phyloP scores from a whole-genome alignment of 768 basidiomycete species.

The Pulveroboletus frians region DNA sequence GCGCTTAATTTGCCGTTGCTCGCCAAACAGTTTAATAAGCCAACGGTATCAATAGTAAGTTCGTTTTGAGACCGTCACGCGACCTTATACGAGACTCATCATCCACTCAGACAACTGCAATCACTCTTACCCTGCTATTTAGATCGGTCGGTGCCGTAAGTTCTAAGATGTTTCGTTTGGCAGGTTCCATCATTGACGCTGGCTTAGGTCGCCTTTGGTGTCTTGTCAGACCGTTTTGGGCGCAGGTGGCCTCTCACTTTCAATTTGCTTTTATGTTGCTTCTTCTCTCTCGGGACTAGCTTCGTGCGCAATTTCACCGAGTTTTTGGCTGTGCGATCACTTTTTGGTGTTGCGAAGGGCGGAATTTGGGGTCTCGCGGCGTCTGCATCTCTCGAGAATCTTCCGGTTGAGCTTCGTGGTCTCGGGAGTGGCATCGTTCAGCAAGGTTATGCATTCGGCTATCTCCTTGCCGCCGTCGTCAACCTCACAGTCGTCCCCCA shows the following conservation, averaged over 20 bases:
- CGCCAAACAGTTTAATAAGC: slow-evolving; percentile 43
- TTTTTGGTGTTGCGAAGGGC: slow-evolving; percentile 88
- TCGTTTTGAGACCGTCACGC: background rate
- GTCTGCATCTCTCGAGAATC: slow-evolving; percentile 81
- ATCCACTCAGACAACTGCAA: slow-evolving; percentile 57
- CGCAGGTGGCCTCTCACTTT: slow-evolving; percentile 87
- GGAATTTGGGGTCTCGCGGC: slow-evolving; percentile 86
- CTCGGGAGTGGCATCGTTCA: slow-evolving; percentile 83
- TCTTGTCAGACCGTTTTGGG: slow-evolving; percentile 82
- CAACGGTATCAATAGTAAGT: slow-evolving; percentile 42
- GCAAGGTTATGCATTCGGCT: slow-evolving; percentile 89
- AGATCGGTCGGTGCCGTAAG: slow-evolving; percentile 69
- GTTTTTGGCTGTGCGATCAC: slow-evolving; percentile 75
- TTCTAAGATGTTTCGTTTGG: background rate
- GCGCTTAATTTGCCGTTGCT: slow-evolving; percentile 51
- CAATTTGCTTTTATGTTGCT: slow-evolving; percentile 66
- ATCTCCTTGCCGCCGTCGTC: slow-evolving; percentile 78
- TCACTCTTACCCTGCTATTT: slow-evolving; percentile 89
- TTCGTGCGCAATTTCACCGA: slow-evolving; percentile 71
- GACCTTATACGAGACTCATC: background rate
- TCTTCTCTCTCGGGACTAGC: slow-evolving; percentile 74
- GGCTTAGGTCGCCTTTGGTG: slow-evolving; percentile 62
- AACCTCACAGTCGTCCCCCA: slow-evolving; percentile 57
- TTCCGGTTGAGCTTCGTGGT: slow-evolving; percentile 87
- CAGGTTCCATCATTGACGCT: background rate